Base-by-base conservation (phyloP, 495 filamentous ascomycete genomes). In the Talaromyces wortmannii region DNA sequence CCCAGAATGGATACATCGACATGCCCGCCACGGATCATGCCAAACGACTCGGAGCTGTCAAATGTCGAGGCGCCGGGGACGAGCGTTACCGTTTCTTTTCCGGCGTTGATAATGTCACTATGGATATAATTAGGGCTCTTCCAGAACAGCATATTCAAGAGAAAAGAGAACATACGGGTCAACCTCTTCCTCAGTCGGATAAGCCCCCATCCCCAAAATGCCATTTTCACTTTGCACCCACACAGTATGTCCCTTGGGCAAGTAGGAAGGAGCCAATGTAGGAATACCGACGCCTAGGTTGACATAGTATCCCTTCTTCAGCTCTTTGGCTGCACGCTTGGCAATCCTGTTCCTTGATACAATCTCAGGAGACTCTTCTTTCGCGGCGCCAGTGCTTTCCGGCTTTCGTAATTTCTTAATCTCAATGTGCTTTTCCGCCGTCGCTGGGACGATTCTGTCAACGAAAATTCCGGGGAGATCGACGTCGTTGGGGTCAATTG, bases 201-300 rank as follows among this genome's bases (percentile, higher is more conserved):
- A 95, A 0, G 88, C 87, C 4, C 91, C 91, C 53, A 96, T 83
- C 40, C 91, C 91, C 2, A 96, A 73, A 48, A 96, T 91, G 7
- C 91, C 91, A 68, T 96, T 96, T 72, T 96, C 91, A 6, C 85
- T 89, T 71, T 96, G 91, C 53, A 96, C 69, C 76, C 88, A 88
- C 2, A 96, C 91, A 59, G 89, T 85, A 33, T 91, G 84, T 13
- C 80, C 81, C 17, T 84, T 75, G 7, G 85, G 89, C 18, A 96
- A 79, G 63, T 91, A 96, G 1, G 80, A 85, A 0, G 91, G 90
- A 1, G 91, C 90, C 12, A 92, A 79, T 70, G 92, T 95, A 8
- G 91, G 91, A 78, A 96, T 95, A 67, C 91, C 91, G 65, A 96
- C 92, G 30, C 91, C 91, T 13, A 96, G 73, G 63, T 96, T 96